Evolutionary conservation across 2,329 filamentous ascomycete species (phyloP).

Genomic region (Aspergillus sp.): DNA sequence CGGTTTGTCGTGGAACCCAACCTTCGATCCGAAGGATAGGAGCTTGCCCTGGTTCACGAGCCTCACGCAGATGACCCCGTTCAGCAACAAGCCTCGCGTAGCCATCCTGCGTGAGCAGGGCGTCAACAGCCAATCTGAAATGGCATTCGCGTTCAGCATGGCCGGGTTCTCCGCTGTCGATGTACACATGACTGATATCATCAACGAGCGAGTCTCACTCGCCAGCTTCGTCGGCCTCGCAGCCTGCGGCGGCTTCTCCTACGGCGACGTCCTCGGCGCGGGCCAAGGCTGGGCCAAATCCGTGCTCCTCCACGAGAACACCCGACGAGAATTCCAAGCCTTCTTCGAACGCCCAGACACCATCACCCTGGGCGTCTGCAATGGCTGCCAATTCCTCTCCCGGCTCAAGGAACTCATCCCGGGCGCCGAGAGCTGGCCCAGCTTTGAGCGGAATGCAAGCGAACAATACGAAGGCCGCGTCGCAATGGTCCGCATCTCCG

Average conservation of each 20-base stretch:
- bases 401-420: slow-evolving; percentile 76
- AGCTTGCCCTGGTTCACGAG: slow-evolving; percentile 60
- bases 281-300: slow-evolving; percentile 94
- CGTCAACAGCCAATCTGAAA: slow-evolving; percentile 91
- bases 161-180: slow-evolving; percentile 89
- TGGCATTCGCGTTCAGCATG: slow-evolving; percentile 89
- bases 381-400: slow-evolving; percentile 91
- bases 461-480: slow-evolving; percentile 86
- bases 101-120: slow-evolving; percentile 93
- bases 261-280: slow-evolving; percentile 85
- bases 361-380: slow-evolving; percentile 89
- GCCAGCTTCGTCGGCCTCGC: slow-evolving; percentile 78
- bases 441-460: slow-evolving; percentile 72
- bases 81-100: slow-evolving; percentile 62
- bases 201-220: slow-evolving; percentile 70
- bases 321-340: slow-evolving; percentile 64
- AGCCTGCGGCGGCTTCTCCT: slow-evolving; percentile 94
- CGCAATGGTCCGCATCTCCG: slow-evolving; percentile 71
- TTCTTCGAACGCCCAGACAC: slow-evolving; percentile 88
- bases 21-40: slow-evolving; percentile 68
- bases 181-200: slow-evolving; percentile 89
- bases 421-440: slow-evolving; percentile 72
- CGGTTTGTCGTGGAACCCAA: slow-evolving; percentile 75
- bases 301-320: slow-evolving; percentile 70
- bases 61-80: slow-evolving; percentile 46